These are phyloP conservation scores for Thalia dealbata DNA, from an alignment of 176 grass and related monocot species.

Conservation along the genomic window DNA sequence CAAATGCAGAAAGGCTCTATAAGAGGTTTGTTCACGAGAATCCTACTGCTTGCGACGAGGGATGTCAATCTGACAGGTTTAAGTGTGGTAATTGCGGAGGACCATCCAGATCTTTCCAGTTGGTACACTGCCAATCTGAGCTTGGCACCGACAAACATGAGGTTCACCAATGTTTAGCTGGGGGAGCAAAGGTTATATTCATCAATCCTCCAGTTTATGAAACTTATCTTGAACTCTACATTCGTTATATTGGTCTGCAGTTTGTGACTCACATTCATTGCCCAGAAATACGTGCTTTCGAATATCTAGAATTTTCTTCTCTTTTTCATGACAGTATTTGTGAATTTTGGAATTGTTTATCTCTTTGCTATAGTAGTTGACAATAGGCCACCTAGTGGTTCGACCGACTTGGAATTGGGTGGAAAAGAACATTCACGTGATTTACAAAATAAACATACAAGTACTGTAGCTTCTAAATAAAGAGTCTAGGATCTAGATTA, in stretches of 20 bases:
- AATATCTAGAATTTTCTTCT: not conserved
- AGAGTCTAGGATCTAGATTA: not conserved
- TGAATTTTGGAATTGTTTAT: not conserved
- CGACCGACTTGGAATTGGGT: not conserved
- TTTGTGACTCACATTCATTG: not conserved
- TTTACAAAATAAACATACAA: not conserved
- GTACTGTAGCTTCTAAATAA: not conserved
- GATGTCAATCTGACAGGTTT: constrained; percentile 30
- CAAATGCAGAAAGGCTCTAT: constrained; percentile 56
- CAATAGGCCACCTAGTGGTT: not conserved
- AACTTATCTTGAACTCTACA: not conserved
- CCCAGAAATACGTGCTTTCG: not conserved
- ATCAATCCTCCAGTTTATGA: not conserved
- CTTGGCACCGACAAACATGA: constrained; percentile 31
- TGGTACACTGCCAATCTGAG: constrained; percentile 41
- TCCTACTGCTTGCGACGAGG: constrained; percentile 30
- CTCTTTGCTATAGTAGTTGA: not conserved
- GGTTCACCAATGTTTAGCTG: constrained; percentile 17
- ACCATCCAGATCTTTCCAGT: constrained; percentile 51
- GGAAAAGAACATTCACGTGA: not conserved
- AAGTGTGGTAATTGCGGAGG: constrained; percentile 73
- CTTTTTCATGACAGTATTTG: not conserved
- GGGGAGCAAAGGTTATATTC: constrained; percentile 39
- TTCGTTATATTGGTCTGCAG: not conserved
- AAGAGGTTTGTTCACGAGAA: constrained; percentile 59